Percentiles rank a stretch among this genome's conserved stretches.
Evolutionary conservation across 306 rosid genomes (phyloP).

Genomic region (Castanea mollissima): DNA sequence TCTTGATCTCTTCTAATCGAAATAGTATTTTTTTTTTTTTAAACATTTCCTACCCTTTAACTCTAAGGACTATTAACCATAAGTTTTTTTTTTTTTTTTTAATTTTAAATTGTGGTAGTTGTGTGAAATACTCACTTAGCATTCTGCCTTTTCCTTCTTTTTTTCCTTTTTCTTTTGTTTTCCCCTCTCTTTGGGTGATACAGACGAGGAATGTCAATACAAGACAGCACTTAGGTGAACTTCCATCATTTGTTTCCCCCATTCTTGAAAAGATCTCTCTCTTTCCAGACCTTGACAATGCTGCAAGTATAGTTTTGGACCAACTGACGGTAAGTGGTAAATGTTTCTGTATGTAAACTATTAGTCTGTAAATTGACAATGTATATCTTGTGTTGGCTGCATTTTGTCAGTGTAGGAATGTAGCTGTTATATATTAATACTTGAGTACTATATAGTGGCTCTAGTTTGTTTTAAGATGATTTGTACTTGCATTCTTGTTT

Average conservation of each 20-base stretch:
- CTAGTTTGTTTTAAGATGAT: neutral
- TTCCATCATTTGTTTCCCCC: constrained; percentile 71
- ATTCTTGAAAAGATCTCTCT: constrained; percentile 59
- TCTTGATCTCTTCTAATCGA: neutral
- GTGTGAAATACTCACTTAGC: neutral
- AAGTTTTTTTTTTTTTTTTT: neutral
- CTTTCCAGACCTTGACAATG: constrained; percentile 39
- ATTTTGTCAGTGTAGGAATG: neutral
- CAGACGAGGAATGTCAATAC: constrained; percentile 83
- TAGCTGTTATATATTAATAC: neutral
- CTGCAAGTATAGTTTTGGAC: constrained; percentile 54
- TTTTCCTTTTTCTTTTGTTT: neutral
- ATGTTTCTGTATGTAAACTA: neutral
- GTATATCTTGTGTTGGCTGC: constrained; percentile 1
- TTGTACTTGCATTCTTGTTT: constrained; percentile 2
- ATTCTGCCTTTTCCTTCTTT: neutral
- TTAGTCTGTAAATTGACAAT: neutral
- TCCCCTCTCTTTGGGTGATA: constrained; percentile 19
- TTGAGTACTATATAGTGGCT: neutral
- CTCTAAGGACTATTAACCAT: neutral
- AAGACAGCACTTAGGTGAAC: constrained; percentile 60
- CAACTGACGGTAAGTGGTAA: constrained; percentile 69
- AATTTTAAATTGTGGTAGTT: neutral
- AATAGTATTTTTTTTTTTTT: neutral
- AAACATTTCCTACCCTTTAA: neutral